phyloP scores from a whole-genome alignment of 169 alveolate species.

The Eimeria falciformis region DNA sequence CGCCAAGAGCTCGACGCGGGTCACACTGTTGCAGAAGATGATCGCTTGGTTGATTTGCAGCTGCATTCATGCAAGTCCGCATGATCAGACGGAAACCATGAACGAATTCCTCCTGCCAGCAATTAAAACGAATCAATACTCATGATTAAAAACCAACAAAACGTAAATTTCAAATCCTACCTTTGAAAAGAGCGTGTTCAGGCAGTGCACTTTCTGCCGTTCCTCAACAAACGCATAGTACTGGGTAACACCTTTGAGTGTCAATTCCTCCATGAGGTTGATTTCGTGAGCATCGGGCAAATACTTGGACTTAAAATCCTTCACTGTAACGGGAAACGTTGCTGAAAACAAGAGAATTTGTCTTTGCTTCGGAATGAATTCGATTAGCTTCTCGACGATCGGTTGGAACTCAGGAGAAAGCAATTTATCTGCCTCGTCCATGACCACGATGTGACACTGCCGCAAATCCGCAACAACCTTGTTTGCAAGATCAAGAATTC shows the following conservation, averaged over 20 bases:
- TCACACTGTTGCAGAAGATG: constrained; percentile 98
- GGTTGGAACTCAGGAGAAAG: constrained; percentile 98
- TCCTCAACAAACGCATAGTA: constrained; percentile 98
- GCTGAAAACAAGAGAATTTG: constrained; percentile 98
- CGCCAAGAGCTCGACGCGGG: constrained; percentile 98
- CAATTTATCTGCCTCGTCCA: constrained; percentile 99
- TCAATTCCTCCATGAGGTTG: constrained; percentile 98
- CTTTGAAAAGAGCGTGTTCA: constrained; percentile 96
- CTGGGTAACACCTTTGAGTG: constrained; percentile 99
- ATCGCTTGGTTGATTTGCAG: constrained; percentile 98
- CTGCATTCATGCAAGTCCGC: constrained; percentile 58
- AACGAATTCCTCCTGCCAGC: too few relatives aligned
- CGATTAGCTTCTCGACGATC: constrained; percentile 95
- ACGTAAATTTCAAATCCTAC: constrained; percentile 73
- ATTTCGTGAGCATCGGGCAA: constrained; percentile 97
- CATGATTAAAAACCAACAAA: too few relatives aligned
- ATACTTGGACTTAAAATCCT: constrained; percentile 95
- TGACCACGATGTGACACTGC: constrained; percentile 92
- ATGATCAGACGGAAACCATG: background rate
- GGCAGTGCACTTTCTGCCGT: constrained; percentile 98
- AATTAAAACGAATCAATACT: too few relatives aligned
- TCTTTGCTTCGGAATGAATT: constrained; percentile 93
- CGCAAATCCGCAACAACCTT: constrained; percentile 94
- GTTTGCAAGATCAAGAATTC: constrained; percentile 97
- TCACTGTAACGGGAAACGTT: constrained; percentile 98